phyloP scores from a whole-genome alignment of 2,329 filamentous ascomycete species.

The Fusarium duplospermum region DNA sequence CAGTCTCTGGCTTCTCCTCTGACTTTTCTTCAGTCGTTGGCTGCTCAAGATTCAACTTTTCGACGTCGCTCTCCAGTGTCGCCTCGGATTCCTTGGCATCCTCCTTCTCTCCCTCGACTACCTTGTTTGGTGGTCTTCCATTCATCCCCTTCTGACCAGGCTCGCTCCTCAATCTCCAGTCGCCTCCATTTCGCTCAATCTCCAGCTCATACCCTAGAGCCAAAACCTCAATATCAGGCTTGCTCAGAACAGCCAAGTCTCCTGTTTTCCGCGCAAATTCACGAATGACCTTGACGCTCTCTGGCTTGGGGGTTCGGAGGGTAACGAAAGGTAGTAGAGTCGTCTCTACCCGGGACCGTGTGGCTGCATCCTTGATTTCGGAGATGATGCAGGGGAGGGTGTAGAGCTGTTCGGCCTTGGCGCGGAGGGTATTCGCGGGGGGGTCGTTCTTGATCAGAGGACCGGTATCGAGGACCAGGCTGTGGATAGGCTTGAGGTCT shows the following conservation, averaged over 20 bases:
- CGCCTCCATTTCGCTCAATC: constrained; percentile 87
- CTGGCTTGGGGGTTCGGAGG: constrained; percentile 77
- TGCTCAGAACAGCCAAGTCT: constrained; percentile 87
- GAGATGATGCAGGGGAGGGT: constrained; percentile 87
- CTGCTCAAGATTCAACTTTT: constrained; percentile 28
- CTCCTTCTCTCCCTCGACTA: constrained; percentile 27
- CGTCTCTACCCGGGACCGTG: constrained; percentile 83
- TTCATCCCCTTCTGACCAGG: constrained; percentile 85
- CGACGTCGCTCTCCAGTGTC: constrained; percentile 20
- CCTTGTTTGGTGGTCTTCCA: constrained; percentile 67
- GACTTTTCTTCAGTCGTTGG: constrained; percentile 9
- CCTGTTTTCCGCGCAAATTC: constrained; percentile 92
- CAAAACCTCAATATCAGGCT: constrained; percentile 88
- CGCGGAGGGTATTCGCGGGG: constrained; percentile 82
- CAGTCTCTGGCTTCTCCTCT: constrained; percentile 7
- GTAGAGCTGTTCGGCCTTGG: constrained; percentile 79
- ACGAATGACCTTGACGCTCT: constrained; percentile 82
- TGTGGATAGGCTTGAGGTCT: constrained; percentile 76
- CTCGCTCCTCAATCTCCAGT: constrained; percentile 83
- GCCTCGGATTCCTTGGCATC: neutral
- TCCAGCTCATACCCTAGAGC: constrained; percentile 96
- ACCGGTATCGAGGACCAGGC: constrained; percentile 89
- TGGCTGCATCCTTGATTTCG: constrained; percentile 89
- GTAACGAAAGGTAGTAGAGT: constrained; percentile 87
- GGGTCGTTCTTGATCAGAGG: constrained; percentile 95